phyloP scores from a whole-genome alignment of 495 filamentous ascomycete species.

The Massariosphaeria phaeospora region DNA sequence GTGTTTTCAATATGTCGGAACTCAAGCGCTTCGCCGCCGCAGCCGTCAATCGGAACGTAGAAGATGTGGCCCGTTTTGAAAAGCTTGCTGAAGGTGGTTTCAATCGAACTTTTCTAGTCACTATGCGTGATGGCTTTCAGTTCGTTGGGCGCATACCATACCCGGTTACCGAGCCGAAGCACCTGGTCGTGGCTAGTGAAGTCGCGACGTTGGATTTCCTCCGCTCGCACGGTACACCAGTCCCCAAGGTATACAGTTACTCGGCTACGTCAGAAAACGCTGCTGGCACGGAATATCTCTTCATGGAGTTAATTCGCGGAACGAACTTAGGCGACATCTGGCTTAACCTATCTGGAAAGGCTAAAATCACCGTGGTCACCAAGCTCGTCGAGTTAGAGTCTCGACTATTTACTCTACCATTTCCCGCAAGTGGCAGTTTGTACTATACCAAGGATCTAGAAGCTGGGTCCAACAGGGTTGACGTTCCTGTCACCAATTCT shows the following conservation, averaged over 20 bases:
- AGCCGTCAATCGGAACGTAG: neutral
- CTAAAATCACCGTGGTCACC: slow-evolving; percentile 39
- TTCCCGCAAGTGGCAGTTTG: slow-evolving; percentile 43
- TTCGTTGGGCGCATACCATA: slow-evolving; percentile 11
- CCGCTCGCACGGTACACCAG: slow-evolving; percentile 37
- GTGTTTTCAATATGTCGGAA: slow-evolving; percentile 1
- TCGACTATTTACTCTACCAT: slow-evolving; percentile 38
- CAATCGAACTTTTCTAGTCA: slow-evolving; percentile 11
- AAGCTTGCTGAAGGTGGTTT: slow-evolving; percentile 24
- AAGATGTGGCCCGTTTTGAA: slow-evolving; percentile 4
- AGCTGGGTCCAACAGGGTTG: slow-evolving; percentile 9
- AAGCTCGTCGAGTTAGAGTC: slow-evolving; percentile 41
- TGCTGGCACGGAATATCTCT: slow-evolving; percentile 25
- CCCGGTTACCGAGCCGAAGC: slow-evolving; percentile 31
- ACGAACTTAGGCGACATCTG: slow-evolving; percentile 26
- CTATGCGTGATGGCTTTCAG: slow-evolving; percentile 5
- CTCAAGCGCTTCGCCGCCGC: slow-evolving; percentile 1
- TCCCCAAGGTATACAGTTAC: slow-evolving; percentile 22
- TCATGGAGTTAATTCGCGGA: slow-evolving; percentile 27
- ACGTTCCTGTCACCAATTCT: slow-evolving; percentile 15
- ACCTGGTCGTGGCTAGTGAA: slow-evolving; percentile 45
- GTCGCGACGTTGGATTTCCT: slow-evolving; percentile 46
- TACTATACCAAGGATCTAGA: slow-evolving; percentile 39
- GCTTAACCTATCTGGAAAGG: slow-evolving; percentile 40
- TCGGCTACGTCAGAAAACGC: slow-evolving; percentile 20